These are phyloP conservation scores for Colletotrichum higginsianum DNA, from an alignment of 2,329 filamentous ascomycete genomes.

Conservation along the genomic window DNA sequence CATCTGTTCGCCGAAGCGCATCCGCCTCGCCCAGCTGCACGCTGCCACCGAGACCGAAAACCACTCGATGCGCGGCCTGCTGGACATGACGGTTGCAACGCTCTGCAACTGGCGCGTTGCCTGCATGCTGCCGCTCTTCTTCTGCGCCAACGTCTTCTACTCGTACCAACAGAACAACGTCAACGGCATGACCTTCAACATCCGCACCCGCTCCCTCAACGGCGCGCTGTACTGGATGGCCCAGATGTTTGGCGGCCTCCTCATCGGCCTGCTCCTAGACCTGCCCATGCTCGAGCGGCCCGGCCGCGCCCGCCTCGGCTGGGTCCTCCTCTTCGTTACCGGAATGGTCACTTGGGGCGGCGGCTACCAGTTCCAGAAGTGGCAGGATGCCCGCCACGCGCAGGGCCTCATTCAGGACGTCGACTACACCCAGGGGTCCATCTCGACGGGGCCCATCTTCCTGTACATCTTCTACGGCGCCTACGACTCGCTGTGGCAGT, in stretches of 20 bases:
- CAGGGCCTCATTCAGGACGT: conserved; percentile 59
- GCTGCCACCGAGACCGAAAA: conserved; percentile 56
- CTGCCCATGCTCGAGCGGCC: conserved; percentile 58
- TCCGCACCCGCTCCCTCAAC: conserved; percentile 69
- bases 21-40: conserved; percentile 56
- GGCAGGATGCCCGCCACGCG: conserved; percentile 62
- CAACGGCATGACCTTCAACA: conserved; percentile 69
- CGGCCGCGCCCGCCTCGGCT: conserved; percentile 62
- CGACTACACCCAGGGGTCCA: conserved; percentile 61
- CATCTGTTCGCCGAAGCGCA: conserved; percentile 62
- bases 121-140: conserved; percentile 68
- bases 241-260: conserved; percentile 67
- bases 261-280: conserved; percentile 64
- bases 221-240: conserved; percentile 69
- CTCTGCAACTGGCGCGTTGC: conserved; percentile 61
- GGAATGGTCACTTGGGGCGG: conserved; percentile 71
- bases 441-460: conserved; percentile 75
- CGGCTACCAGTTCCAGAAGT: conserved; percentile 76
- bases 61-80: conserved; percentile 53
- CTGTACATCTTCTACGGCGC: conserved; percentile 80
- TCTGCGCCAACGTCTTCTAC: conserved; percentile 70
- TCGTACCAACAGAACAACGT: conserved; percentile 70
- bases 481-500: conserved; percentile 78
- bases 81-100: conserved; percentile 55
- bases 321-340: conserved; percentile 61